These are phyloP conservation scores for Mucor indicus DNA, from an alignment of 371 early-diverging fungal species.

Conservation along the genomic window DNA sequence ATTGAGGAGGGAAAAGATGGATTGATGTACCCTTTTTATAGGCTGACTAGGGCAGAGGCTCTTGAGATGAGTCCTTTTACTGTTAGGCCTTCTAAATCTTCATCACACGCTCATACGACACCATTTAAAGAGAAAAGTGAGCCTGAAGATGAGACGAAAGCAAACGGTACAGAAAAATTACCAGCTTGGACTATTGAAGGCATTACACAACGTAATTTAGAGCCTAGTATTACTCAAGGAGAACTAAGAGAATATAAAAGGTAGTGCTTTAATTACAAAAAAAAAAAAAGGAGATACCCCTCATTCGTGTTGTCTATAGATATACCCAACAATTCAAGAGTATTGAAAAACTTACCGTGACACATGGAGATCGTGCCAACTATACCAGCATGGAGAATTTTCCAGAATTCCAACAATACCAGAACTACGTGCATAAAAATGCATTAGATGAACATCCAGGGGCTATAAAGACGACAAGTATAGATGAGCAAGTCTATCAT, in stretches of 20 bases:
- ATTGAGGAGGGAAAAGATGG: neutral
- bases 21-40: neutral
- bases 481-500: slow-evolving; percentile 48
- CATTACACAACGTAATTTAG: slow-evolving; percentile 48
- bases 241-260: slow-evolving; percentile 61
- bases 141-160: slow-evolving; percentile 17
- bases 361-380: slow-evolving; percentile 23
- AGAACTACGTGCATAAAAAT: slow-evolving; percentile 44
- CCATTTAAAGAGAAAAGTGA: slow-evolving; percentile 7
- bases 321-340: slow-evolving; percentile 53
- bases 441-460: slow-evolving; percentile 27
- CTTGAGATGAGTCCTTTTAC: slow-evolving; percentile 53
- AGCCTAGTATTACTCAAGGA: slow-evolving; percentile 49
- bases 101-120: neutral
- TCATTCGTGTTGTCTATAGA: slow-evolving; percentile 15
- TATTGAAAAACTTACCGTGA: slow-evolving; percentile 30
- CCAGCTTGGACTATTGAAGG: slow-evolving; percentile 49
- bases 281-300: slow-evolving; percentile 8
- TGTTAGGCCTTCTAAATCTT: slow-evolving; percentile 23
- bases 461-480: slow-evolving; percentile 27
- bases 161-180: slow-evolving; percentile 19
- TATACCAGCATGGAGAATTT: slow-evolving; percentile 21
- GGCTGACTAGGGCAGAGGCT: slow-evolving; percentile 32
- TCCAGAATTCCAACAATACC: slow-evolving; percentile 50
- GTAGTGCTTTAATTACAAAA: too few species aligned